A percentile compares a stretch with the other conserved stretches of the same genome.
These are phyloP conservation scores for Penicillium rolfsii DNA, from an alignment of 2,329 filamentous ascomycete genomes.

Conservation along the genomic window DNA sequence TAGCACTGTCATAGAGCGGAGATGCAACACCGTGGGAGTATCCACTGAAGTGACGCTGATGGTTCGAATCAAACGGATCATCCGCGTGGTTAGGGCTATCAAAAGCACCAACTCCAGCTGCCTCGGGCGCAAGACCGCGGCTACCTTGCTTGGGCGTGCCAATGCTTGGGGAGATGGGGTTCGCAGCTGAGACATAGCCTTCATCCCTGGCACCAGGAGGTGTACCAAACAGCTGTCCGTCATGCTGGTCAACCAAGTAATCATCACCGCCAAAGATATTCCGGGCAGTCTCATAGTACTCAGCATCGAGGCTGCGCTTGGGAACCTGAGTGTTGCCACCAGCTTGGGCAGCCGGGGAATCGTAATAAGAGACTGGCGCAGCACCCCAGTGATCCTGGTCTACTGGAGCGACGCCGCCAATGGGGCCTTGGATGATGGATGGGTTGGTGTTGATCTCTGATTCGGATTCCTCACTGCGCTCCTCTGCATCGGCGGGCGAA, in stretches of 20 bases:
- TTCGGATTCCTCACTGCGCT: constrained; percentile 55
- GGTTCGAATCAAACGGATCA: constrained; percentile 68
- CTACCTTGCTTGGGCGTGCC: constrained; percentile 51
- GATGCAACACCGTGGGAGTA: constrained; percentile 91
- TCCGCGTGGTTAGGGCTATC: constrained; percentile 54
- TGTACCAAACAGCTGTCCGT: constrained; percentile 50
- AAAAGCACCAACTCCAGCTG: constrained; percentile 55
- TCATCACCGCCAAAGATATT: constrained; percentile 43
- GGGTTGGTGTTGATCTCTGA: constrained; percentile 79
- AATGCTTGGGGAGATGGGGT: constrained; percentile 57
- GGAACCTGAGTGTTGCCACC: constrained; percentile 60
- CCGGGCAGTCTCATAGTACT: constrained; percentile 62
- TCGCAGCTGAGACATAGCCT: constrained; percentile 82
- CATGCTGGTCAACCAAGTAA: constrained; percentile 45
- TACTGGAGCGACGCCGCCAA: constrained; percentile 59
- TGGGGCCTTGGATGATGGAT: constrained; percentile 76
- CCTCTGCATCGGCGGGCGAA: constrained; percentile 77
- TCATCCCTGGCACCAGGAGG: constrained; percentile 74
- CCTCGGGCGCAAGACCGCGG: constrained; percentile 58
- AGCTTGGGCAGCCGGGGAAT: constrained; percentile 52
- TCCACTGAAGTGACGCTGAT: constrained; percentile 73
- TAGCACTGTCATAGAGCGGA: constrained; percentile 86
- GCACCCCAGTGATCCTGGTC: constrained; percentile 58
- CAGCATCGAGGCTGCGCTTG: constrained; percentile 60
- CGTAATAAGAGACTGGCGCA: constrained; percentile 32